These are phyloP conservation scores for Cryptococcus depauperatus DNA, from an alignment of 1,284 basidiomycete genomes.

Conservation along the genomic window DNA sequence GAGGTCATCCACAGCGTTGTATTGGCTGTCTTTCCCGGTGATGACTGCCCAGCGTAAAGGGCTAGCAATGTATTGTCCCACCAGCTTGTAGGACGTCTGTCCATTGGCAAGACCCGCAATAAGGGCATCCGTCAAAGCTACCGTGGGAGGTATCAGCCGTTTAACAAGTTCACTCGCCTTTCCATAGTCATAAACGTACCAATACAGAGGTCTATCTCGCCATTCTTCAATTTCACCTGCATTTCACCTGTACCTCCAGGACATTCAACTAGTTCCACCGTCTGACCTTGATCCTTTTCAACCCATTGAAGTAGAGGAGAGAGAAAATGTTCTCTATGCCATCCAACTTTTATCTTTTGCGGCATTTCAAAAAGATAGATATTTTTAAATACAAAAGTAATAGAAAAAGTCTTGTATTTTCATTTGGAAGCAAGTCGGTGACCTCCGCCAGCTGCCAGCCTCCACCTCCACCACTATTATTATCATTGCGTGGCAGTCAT, in stretches of 20 bases:
- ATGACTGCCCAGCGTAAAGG: slow-evolving; percentile 90
- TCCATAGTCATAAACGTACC: slow-evolving; percentile 46
- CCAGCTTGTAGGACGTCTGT: slow-evolving; percentile 75
- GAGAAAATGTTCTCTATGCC: slow-evolving; percentile 82
- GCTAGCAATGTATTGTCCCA: slow-evolving; percentile 85
- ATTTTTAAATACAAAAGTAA: no score
- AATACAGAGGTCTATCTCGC: slow-evolving; percentile 82
- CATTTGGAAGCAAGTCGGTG: no score
- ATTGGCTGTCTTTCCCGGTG: slow-evolving; percentile 68
- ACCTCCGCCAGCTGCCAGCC: no score
- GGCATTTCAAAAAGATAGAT: slow-evolving; percentile 6
- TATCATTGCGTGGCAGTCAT: neutral
- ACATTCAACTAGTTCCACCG: slow-evolving; percentile 78
- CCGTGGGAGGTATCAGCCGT: neutral
- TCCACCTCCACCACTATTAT: no score
- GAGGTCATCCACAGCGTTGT: slow-evolving; percentile 65
- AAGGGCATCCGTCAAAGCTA: slow-evolving; percentile 82
- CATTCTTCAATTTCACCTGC: slow-evolving; percentile 68
- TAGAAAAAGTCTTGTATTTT: no score
- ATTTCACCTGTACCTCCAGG: slow-evolving; percentile 89
- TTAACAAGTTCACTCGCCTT: neutral
- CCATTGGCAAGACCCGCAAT: slow-evolving; percentile 90
- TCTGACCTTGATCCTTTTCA: slow-evolving; percentile 56
- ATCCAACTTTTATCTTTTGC: slow-evolving; percentile 42
- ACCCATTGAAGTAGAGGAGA: slow-evolving; percentile 66